Conservation (phyloP, 768 basidiomycete species). For the Termitomyces sp. region DNA sequence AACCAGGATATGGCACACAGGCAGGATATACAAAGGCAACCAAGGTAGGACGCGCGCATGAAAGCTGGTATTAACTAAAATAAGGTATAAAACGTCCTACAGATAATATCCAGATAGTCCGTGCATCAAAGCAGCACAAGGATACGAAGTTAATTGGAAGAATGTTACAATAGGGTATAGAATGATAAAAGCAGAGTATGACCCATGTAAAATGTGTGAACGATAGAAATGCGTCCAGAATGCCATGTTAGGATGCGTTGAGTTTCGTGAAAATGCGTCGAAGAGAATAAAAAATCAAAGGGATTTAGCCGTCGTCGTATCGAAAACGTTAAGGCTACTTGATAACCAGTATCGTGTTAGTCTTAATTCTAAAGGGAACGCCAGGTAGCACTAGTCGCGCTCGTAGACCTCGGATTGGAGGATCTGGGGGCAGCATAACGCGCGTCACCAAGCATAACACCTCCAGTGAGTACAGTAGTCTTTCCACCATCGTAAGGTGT, state of each 20-base stretch:
- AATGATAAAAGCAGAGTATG: background rate
- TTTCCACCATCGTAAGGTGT: slow-evolving; percentile 86
- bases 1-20: background rate
- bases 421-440: slow-evolving; percentile 21
- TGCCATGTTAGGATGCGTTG: slow-evolving; percentile 5
- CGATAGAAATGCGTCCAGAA: slow-evolving; percentile 5
- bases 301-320: slow-evolving; percentile 5
- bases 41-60: background rate
- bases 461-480: slow-evolving; percentile 83
- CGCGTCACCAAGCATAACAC: slow-evolving; percentile 74
- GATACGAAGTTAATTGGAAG: background rate
- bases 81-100: slow-evolving; percentile 7
- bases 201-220: slow-evolving; percentile 2
- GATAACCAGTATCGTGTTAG: slow-evolving; percentile 10
- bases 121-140: slow-evolving; percentile 7
- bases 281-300: slow-evolving; percentile 9
- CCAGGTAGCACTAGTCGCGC: slow-evolving; percentile 42
- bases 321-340: slow-evolving; percentile 9
- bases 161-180: slow-evolving; percentile 7
- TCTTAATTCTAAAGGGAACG: slow-evolving; percentile 40
- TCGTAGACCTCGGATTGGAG: slow-evolving; percentile 20
- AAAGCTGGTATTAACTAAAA: background rate
- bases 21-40: background rate
- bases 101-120: slow-evolving; percentile 9
- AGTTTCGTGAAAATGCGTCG: slow-evolving; percentile 14